These are phyloP conservation scores for Malus sieversii DNA, from an alignment of 306 rosid species.

Conservation along the genomic window DNA sequence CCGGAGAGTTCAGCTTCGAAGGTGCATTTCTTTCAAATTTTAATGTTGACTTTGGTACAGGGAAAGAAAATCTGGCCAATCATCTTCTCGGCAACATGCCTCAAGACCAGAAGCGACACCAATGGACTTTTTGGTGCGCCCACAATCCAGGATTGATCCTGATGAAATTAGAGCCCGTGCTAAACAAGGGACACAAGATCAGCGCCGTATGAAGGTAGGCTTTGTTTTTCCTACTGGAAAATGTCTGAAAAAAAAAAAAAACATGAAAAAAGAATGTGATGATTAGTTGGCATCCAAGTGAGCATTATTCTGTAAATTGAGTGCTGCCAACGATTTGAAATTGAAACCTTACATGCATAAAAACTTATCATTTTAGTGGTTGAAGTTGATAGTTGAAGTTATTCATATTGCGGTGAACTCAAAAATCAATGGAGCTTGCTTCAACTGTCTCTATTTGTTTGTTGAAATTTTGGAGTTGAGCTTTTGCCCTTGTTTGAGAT, in stretches of 20 bases:
- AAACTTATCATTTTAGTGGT: neutral
- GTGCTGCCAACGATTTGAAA: neutral
- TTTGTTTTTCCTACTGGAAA: neutral
- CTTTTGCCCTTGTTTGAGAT: neutral
- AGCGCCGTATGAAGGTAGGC: slow-evolving; percentile 82
- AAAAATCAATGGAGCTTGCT: neutral
- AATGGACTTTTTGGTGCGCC: slow-evolving; percentile 86
- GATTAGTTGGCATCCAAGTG: neutral
- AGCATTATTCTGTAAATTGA: neutral
- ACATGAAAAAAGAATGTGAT: neutral
- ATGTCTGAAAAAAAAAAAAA: neutral
- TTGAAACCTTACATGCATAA: neutral
- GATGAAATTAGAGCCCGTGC: slow-evolving; percentile 89
- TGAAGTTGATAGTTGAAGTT: neutral
- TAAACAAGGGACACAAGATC: slow-evolving; percentile 75
- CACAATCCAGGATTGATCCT: slow-evolving; percentile 89
- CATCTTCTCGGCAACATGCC: slow-evolving; percentile 75
- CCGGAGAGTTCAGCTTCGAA: neutral
- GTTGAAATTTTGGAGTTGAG: neutral
- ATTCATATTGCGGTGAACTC: neutral
- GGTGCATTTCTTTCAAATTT: neutral
- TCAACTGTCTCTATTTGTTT: neutral
- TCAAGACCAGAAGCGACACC: slow-evolving; percentile 96
- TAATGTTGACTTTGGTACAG: slow-evolving; percentile 38
- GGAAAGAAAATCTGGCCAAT: slow-evolving; percentile 71